Conservation (phyloP, 768 basidiomycete species). For the Neoboletus magnificus region DNA sequence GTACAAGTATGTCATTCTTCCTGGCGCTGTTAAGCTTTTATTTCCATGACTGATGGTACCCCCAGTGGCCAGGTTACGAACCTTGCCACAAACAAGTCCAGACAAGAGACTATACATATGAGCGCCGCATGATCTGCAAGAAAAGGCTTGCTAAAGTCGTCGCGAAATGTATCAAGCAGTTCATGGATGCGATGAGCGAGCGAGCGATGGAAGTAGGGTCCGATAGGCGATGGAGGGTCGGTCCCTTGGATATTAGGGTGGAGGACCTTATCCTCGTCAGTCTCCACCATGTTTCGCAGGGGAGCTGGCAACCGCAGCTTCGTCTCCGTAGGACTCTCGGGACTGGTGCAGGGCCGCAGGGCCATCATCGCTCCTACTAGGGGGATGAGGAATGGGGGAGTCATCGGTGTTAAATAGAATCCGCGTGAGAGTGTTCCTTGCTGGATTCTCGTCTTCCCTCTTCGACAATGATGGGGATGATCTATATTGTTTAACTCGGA, state of each 20-base stretch:
- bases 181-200: conserved; percentile 3
- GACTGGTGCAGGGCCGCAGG: neutral
- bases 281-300: conserved; percentile 74
- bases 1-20: conserved; percentile 45
- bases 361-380: neutral
- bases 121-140: conserved; percentile 64
- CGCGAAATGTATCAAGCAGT: conserved; percentile 52
- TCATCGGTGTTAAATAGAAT: neutral
- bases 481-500: neutral
- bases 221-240: conserved; percentile 15
- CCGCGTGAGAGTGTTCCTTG: neutral
- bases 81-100: conserved; percentile 69
- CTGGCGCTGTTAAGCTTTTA: neutral
- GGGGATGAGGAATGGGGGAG: neutral
- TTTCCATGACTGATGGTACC: neutral
- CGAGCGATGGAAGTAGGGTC: conserved; percentile 6
- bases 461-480: neutral
- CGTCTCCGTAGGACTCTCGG: conserved; percentile 35
- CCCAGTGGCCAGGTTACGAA: conserved; percentile 72
- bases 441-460: neutral
- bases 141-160: conserved; percentile 69
- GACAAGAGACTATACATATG: conserved; percentile 65
- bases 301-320: conserved; percentile 75
- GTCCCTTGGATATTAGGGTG: neutral
- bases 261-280: conserved; percentile 52